These are phyloP conservation scores for Cystobasidium slooffiae DNA, from an alignment of 1,284 basidiomycete species.

Conservation along the genomic window DNA sequence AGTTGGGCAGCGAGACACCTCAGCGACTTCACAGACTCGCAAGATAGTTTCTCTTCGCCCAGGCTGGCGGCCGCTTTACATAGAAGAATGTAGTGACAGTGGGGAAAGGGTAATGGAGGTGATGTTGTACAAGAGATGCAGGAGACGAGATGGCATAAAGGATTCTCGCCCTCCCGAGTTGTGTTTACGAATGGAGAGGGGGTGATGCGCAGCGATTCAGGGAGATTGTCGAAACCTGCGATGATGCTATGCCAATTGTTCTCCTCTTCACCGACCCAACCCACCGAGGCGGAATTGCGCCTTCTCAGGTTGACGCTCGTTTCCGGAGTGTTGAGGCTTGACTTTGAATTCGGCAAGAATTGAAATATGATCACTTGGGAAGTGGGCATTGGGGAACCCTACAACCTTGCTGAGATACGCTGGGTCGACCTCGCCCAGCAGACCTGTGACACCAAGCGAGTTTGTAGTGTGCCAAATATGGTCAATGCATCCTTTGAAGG, in stretches of 20 bases:
- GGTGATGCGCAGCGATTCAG: not conserved
- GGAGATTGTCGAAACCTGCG: not conserved
- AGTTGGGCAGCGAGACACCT: no score
- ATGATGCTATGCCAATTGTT: not conserved
- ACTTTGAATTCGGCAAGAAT: slow-evolving; percentile 56
- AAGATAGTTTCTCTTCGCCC: not conserved
- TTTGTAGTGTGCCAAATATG: slow-evolving; percentile 89
- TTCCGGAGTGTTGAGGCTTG: slow-evolving; percentile 27
- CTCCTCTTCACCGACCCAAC: not conserved
- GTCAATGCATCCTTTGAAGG: slow-evolving; percentile 69
- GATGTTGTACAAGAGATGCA: not conserved
- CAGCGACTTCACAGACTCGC: not conserved
- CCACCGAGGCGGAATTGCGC: slow-evolving; percentile 29
- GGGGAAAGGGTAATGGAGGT: not conserved
- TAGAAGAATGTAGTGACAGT: slow-evolving; percentile 3
- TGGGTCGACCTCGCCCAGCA: slow-evolving; percentile 86
- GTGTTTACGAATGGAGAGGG: not conserved
- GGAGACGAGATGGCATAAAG: not conserved
- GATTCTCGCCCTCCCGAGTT: no score
- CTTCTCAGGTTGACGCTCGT: slow-evolving; percentile 17
- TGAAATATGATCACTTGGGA: slow-evolving; percentile 58
- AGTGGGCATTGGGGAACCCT: slow-evolving; percentile 85
- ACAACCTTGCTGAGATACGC: slow-evolving; percentile 86
- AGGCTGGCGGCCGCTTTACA: not conserved
- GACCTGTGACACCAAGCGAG: slow-evolving; percentile 79